These are phyloP conservation scores for Chenopodium formosanum DNA, from an alignment of 148 eudicot species.

Conservation along the genomic window DNA sequence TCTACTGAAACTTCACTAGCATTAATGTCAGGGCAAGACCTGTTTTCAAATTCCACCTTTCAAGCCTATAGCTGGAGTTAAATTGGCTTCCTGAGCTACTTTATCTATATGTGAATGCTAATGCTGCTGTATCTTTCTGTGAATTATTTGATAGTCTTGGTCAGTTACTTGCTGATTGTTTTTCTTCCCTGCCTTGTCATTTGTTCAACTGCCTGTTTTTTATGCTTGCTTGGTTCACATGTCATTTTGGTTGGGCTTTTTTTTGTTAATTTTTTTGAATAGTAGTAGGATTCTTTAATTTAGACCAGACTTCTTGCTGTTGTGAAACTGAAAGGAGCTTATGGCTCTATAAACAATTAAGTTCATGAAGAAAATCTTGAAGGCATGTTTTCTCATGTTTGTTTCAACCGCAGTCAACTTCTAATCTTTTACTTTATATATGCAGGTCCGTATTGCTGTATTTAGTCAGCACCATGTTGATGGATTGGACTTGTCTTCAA, in stretches of 20 bases:
- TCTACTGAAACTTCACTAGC: neutral
- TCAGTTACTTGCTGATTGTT: neutral
- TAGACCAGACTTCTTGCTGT: neutral
- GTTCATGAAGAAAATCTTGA: neutral
- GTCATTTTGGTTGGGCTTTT: neutral
- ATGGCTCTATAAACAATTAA: neutral
- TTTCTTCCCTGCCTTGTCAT: neutral
- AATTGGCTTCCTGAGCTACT: neutral
- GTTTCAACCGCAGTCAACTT: neutral
- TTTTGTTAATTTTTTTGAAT: too few species aligned
- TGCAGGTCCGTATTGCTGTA: conserved; percentile 95
- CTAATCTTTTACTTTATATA: conserved; percentile 17
- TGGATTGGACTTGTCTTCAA: conserved; percentile 91
- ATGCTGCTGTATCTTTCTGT: neutral
- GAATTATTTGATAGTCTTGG: neutral
- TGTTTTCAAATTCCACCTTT: neutral
- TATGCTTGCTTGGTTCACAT: conserved; percentile 3
- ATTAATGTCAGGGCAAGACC: neutral
- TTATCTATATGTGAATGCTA: neutral
- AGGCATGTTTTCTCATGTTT: conserved; percentile 4
- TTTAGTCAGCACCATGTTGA: conserved; percentile 99
- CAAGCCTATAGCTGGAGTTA: neutral
- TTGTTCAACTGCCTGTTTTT: conserved; percentile 5
- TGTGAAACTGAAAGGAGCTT: neutral
- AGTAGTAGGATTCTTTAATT: neutral